Evolutionary conservation across 108 stramenopile species (phyloP).

Genomic region (Schizochytrium sp.): DNA sequence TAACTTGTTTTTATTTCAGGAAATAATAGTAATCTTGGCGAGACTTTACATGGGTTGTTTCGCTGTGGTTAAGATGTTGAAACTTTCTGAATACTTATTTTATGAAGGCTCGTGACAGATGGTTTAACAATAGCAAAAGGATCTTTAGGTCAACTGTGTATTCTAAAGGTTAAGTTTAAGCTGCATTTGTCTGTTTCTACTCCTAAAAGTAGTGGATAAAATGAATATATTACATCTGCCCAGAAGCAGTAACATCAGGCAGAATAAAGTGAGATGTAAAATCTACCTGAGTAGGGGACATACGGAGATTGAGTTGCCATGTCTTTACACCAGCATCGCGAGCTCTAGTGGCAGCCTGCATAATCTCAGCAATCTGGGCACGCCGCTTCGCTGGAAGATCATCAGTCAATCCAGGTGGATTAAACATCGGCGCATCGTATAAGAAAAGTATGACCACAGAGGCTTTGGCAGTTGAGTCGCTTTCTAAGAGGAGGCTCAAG

Average conservation of each 20-base stretch:
- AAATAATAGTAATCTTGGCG: no score
- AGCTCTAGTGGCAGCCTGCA: background rate
- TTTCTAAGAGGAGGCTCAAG: constrained; percentile 3
- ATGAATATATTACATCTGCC: background rate
- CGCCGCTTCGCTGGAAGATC: background rate
- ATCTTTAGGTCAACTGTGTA: no score
- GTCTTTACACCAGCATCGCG: background rate
- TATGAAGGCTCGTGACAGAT: no score
- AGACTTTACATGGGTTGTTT: no score
- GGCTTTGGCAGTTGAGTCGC: background rate
- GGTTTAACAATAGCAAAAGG: no score
- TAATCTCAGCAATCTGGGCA: background rate
- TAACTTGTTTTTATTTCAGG: no score
- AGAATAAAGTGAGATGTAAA: background rate
- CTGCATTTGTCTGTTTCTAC: background rate
- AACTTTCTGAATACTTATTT: no score
- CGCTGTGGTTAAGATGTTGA: no score
- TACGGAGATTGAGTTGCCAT: constrained; percentile 39
- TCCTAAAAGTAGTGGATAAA: background rate
- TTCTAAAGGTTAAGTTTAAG: no score
- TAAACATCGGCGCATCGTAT: constrained; percentile 16
- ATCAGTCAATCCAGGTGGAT: background rate
- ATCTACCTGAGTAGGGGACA: constrained; percentile 25
- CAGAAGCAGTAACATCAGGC: background rate
- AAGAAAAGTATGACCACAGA: constrained; percentile 2